Conservation (phyloP, 1,284 basidiomycete species). For the Heterobasidion occidentale region DNA sequence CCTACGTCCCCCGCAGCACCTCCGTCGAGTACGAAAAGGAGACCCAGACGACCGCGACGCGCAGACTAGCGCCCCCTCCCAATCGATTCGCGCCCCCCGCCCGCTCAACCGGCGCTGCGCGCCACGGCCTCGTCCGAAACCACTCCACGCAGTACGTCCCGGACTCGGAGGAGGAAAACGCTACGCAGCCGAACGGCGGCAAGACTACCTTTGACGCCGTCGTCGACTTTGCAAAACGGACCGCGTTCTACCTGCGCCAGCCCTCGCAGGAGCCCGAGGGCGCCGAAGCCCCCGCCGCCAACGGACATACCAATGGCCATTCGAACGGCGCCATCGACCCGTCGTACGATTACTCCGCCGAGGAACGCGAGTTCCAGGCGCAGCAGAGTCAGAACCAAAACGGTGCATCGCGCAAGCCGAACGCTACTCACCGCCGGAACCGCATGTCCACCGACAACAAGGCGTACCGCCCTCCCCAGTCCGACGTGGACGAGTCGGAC, state of each 20-base stretch:
- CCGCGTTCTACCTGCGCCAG: conserved; percentile 53
- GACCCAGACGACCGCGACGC: conserved; percentile 40
- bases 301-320: conserved; percentile 10
- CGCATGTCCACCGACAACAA: conserved; percentile 71
- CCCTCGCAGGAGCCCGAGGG: conserved; percentile 44
- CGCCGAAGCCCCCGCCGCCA: conserved; percentile 14
- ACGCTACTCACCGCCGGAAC: conserved; percentile 36
- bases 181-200: conserved; percentile 21
- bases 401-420: conserved; percentile 23
- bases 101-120: conserved; percentile 15
- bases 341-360: conserved; percentile 68
- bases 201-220: conserved; percentile 59
- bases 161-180: conserved; percentile 58
- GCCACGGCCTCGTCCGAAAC: conserved; percentile 44
- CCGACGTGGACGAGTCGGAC: conserved; percentile 54
- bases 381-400: conserved; percentile 13
- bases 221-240: conserved; percentile 43
- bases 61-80: conserved; percentile 50
- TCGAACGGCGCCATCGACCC: conserved; percentile 30
- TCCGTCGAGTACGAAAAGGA: conserved; percentile 73
- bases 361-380: conserved; percentile 53
- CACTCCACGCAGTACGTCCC: conserved; percentile 44
- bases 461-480: conserved; percentile 61
- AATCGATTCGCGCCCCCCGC: conserved; percentile 26
- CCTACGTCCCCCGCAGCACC: conserved; percentile 55